Conservation (phyloP, 257 asterid genomes). For the Solanum piurae region DNA sequence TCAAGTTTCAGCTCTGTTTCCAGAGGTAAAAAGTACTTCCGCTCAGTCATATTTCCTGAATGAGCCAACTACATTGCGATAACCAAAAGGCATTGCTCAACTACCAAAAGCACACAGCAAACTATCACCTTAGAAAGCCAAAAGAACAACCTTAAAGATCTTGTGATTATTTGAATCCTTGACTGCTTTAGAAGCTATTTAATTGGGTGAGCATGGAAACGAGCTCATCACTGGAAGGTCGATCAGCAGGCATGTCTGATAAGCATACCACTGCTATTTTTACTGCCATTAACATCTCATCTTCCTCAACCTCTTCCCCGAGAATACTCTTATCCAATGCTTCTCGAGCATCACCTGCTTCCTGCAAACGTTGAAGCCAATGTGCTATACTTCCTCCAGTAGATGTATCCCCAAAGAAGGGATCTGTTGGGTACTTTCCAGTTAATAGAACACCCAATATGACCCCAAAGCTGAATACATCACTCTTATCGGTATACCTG, state of each 20-base stretch:
- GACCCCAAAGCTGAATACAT: constrained; percentile 85
- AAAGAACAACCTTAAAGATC: constrained; percentile 37
- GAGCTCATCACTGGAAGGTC: constrained; percentile 92
- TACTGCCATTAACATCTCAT: constrained; percentile 89
- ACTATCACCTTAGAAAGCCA: constrained; percentile 21
- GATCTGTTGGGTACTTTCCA: constrained; percentile 68
- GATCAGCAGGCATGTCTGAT: constrained; percentile 79
- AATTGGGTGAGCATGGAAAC: constrained; percentile 91
- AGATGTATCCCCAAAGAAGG: constrained; percentile 42
- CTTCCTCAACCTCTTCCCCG: constrained; percentile 75
- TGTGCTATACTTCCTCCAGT: constrained; percentile 66
- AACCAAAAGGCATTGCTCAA: background rate
- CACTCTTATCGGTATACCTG: constrained; percentile 90
- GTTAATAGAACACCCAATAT: constrained; percentile 67
- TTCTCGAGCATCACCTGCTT: constrained; percentile 69
- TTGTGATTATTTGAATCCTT: background rate
- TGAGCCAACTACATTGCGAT: background rate
- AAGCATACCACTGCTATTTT: constrained; percentile 78
- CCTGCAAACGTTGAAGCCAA: constrained; percentile 78
- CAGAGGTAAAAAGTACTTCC: background rate
- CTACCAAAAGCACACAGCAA: constrained; percentile 18
- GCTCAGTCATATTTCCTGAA: background rate
- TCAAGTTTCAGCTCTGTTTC: background rate
- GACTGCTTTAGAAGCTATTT: constrained; percentile 42
- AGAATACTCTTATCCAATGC: constrained; percentile 72